Evolutionary conservation across 1,284 basidiomycete species (phyloP).

Genomic region (Irpex sp.): DNA sequence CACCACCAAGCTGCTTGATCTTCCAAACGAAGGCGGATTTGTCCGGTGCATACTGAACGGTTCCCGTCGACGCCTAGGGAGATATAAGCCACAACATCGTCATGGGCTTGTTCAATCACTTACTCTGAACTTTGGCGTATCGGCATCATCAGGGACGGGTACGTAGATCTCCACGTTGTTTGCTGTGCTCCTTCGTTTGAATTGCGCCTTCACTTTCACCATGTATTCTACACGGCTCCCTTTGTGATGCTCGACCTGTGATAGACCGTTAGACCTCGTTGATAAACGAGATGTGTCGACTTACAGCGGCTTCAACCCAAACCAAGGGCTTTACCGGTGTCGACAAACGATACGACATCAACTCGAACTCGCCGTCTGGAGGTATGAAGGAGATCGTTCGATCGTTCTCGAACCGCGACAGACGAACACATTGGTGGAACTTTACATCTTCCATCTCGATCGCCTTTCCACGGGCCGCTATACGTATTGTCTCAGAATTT

Average conservation of each 20-base stretch:
- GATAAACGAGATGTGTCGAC: slow-evolving; percentile 1
- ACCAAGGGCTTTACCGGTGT: slow-evolving; percentile 97
- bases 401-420: slow-evolving; percentile 99
- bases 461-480: slow-evolving; percentile 92
- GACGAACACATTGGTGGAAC: slow-evolving; percentile 99
- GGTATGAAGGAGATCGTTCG: slow-evolving; percentile 99
- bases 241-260: slow-evolving; percentile 74
- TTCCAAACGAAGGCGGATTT: slow-evolving; percentile 98
- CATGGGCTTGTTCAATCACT: slow-evolving; percentile 1
- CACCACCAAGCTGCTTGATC: slow-evolving; percentile 93
- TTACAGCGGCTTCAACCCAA: slow-evolving; percentile 95
- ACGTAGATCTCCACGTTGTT: slow-evolving; percentile 99
- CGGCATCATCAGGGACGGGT: slow-evolving; percentile 97
- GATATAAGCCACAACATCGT: background rate
- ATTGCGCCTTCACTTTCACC: slow-evolving; percentile 97
- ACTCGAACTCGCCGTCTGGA: slow-evolving; percentile 97
- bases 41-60: slow-evolving; percentile 92
- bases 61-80: slow-evolving; percentile 80
- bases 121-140: slow-evolving; percentile 95
- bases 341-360: slow-evolving; percentile 95
- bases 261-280: background rate
- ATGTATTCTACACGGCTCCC: slow-evolving; percentile 96
- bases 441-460: slow-evolving; percentile 99
- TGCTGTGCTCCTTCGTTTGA: slow-evolving; percentile 93
- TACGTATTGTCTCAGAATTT: background rate